Evolutionary conservation across 805 yeast genomes (phyloP).

Genomic region (Saccharomyces eubayanus): DNA sequence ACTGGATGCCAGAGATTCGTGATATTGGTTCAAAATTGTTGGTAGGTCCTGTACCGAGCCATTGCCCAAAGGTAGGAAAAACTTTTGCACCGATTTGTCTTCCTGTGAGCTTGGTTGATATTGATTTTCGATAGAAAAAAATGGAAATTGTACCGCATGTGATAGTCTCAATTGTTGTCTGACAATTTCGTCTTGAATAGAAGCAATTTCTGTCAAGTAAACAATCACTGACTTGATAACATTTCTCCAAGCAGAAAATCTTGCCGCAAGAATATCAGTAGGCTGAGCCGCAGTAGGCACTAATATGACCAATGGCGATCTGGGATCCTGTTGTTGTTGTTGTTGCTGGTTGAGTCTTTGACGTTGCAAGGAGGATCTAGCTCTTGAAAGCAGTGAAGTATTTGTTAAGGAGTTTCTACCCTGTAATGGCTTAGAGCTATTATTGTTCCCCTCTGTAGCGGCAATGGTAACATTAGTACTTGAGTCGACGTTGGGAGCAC

Average conservation of each 20-base stretch:
- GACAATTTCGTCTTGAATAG: slow-evolving; percentile 81
- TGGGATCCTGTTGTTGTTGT: slow-evolving; percentile 33
- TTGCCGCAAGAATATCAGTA: slow-evolving; percentile 73
- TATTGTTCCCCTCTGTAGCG: not conserved
- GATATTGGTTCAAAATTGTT: slow-evolving; percentile 56
- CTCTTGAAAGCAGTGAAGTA: slow-evolving; percentile 8
- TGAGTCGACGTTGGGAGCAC: not conserved
- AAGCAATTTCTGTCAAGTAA: slow-evolving; percentile 70
- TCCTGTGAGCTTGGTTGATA: slow-evolving; percentile 20
- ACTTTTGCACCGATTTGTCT: slow-evolving; percentile 30
- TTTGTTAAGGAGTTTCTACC: slow-evolving; percentile 11
- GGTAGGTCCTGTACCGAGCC: slow-evolving; percentile 83
- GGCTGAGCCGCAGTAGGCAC: slow-evolving; percentile 65
- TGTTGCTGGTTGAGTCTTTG: slow-evolving; percentile 1
- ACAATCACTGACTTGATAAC: slow-evolving; percentile 65
- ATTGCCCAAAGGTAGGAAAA: slow-evolving; percentile 68
- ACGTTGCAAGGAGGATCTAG: slow-evolving; percentile 11
- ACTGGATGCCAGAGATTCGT: slow-evolving; percentile 48
- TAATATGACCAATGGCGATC: slow-evolving; percentile 41
- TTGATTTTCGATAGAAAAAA: slow-evolving; percentile 26
- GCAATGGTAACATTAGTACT: not conserved
- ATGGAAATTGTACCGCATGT: slow-evolving; percentile 55
- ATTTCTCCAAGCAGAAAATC: slow-evolving; percentile 82
- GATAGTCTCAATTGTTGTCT: slow-evolving; percentile 75
- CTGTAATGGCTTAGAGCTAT: slow-evolving; percentile 2